Evolutionary conservation across 257 asterid genomes (phyloP).

Genomic region (Lantana camara): DNA sequence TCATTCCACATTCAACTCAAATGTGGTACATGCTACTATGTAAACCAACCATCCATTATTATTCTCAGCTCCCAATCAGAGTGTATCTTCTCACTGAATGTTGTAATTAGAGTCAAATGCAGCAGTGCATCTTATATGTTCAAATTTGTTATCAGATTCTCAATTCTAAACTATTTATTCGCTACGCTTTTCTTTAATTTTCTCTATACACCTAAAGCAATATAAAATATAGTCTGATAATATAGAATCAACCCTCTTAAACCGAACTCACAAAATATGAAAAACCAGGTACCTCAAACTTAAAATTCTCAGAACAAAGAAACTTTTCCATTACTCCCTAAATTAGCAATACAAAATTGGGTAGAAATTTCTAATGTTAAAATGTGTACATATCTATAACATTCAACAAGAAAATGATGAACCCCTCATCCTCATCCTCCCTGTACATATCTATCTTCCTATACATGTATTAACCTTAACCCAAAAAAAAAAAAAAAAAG

Average conservation of each 20-base stretch:
- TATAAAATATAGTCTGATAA: no score
- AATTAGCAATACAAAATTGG: slow-evolving; percentile 34
- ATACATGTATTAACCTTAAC: slow-evolving; percentile 15
- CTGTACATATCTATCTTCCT: slow-evolving; percentile 25
- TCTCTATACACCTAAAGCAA: no score
- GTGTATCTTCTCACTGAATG: neutral
- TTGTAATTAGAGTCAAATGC: no score
- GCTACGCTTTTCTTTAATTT: no score
- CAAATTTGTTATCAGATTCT: no score
- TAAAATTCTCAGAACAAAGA: no score
- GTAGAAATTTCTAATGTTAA: slow-evolving; percentile 19
- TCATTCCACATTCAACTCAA: slow-evolving; percentile 34
- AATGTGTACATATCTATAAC: slow-evolving; percentile 22
- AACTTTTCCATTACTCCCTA: no score
- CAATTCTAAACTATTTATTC: no score
- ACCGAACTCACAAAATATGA: no score
- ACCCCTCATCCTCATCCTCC: slow-evolving; percentile 11
- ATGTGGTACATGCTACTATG: slow-evolving; percentile 13
- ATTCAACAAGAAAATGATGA: slow-evolving; percentile 15
- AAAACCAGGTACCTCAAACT: no score
- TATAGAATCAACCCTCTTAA: no score
- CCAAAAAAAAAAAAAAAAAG: neutral
- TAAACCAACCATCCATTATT: neutral
- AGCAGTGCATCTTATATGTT: no score
- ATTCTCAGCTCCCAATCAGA: neutral